Percentiles rank a stretch among this genome's conserved stretches.
These are phyloP conservation scores for Rutstroemia sp. DNA, from an alignment of 2,329 filamentous ascomycete species.

Conservation along the genomic window DNA sequence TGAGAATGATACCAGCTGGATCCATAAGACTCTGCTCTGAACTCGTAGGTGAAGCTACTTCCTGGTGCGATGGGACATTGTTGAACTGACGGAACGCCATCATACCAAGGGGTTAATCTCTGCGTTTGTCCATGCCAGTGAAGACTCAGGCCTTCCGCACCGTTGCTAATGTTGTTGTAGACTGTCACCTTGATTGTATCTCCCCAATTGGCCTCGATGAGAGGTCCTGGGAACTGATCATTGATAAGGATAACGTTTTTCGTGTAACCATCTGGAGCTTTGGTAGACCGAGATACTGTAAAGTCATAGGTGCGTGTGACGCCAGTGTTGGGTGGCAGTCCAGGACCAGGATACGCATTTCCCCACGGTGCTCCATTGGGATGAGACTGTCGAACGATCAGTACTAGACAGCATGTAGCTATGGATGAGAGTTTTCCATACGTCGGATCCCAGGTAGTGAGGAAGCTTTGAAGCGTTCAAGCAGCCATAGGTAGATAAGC, in stretches of 20 bases:
- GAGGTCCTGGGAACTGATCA: conserved; percentile 27
- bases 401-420: background rate
- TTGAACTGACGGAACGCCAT: conserved; percentile 38
- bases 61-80: conserved; percentile 58
- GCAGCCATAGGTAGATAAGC: conserved; percentile 26
- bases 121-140: conserved; percentile 44
- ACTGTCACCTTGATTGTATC: conserved; percentile 51
- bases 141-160: conserved; percentile 29
- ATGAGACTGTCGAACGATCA: conserved; percentile 19
- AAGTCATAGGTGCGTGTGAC: conserved; percentile 30
- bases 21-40: conserved; percentile 33
- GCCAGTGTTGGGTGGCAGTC: conserved; percentile 30
- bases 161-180: conserved; percentile 53
- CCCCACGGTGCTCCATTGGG: conserved; percentile 47
- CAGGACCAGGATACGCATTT: conserved; percentile 27
- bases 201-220: conserved; percentile 29
- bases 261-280: conserved; percentile 32
- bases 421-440: background rate
- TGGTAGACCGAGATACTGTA: conserved; percentile 22
- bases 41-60: conserved; percentile 15
- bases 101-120: conserved; percentile 24
- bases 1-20: conserved; percentile 55
- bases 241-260: conserved; percentile 45
- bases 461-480: conserved; percentile 27
- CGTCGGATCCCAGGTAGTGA: conserved; percentile 38